phyloP scores from a whole-genome alignment of 2,329 filamentous ascomycete genomes.

The Zymoseptoria crescenta region DNA sequence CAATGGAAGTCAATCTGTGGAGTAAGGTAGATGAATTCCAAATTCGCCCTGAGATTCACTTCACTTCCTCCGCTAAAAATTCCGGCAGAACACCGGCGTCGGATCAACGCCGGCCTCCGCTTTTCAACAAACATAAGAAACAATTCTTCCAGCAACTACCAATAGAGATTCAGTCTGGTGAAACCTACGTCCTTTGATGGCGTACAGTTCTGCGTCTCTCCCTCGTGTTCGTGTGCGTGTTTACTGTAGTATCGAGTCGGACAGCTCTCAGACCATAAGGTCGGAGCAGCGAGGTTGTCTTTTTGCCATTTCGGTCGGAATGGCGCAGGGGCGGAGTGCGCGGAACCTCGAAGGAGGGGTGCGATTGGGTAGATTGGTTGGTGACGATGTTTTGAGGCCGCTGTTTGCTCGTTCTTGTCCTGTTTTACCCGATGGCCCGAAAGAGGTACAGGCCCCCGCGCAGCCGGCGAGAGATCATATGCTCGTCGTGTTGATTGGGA shows the following conservation, averaged over 20 bases:
- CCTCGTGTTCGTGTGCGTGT: background rate
- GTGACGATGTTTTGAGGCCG: background rate
- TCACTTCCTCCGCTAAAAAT: background rate
- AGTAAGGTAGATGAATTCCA: too few species aligned
- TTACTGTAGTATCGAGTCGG: background rate
- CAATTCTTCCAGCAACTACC: background rate
- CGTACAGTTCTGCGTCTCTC: background rate
- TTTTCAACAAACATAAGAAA: background rate
- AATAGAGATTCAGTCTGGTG: background rate
- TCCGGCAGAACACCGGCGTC: background rate
- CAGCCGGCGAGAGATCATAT: too few species aligned
- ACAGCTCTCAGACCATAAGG: background rate
- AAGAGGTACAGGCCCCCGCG: too few species aligned
- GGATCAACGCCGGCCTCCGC: background rate
- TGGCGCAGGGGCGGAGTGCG: background rate
- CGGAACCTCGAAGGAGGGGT: background rate
- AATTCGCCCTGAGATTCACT: too few species aligned
- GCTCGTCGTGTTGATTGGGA: too few species aligned
- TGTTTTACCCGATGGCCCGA: background rate
- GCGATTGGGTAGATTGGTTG: background rate
- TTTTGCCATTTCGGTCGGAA: background rate
- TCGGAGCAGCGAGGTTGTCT: background rate
- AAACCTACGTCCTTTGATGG: background rate
- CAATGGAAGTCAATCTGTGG: too few species aligned
- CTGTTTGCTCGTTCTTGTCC: background rate